Evolutionary conservation across 345 rosid species (phyloP).

Genomic region (Pseudoturritis turrita): DNA sequence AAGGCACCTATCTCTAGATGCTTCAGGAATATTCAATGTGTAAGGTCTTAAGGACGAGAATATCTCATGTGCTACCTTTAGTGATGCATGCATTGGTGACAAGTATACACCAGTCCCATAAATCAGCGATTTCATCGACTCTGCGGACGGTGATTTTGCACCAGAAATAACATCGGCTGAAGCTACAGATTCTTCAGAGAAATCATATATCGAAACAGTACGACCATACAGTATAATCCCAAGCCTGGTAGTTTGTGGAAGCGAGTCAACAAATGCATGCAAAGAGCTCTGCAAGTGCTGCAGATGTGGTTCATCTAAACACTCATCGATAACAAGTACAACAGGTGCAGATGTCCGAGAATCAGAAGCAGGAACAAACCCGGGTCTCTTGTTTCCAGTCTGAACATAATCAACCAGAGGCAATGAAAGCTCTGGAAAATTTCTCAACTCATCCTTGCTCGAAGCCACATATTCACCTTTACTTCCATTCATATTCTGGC

Average conservation of each 20-base stretch:
- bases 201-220: constrained; percentile 85
- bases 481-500: constrained; percentile 69
- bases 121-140: constrained; percentile 74
- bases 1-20: constrained; percentile 85
- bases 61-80: constrained; percentile 80
- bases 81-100: constrained; percentile 94
- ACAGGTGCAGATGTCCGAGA: constrained; percentile 79
- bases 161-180: constrained; percentile 98
- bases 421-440: constrained; percentile 70
- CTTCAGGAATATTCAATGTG: constrained; percentile 66
- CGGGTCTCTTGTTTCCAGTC: constrained; percentile 78
- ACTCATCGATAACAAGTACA: constrained; percentile 89
- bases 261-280: constrained; percentile 91
- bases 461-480: constrained; percentile 82
- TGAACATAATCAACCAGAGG: constrained; percentile 83
- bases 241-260: constrained; percentile 71
- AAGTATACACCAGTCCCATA: constrained; percentile 93
- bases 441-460: constrained; percentile 63
- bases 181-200: constrained; percentile 86
- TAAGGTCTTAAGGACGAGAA: constrained; percentile 92
- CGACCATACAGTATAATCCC: constrained; percentile 85
- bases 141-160: constrained; percentile 68
- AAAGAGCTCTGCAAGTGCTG: constrained; percentile 95
- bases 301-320: constrained; percentile 94
- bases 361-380: constrained; percentile 88